phyloP scores from a whole-genome alignment of 1,284 basidiomycete species.

The Rhodotorula sp. region DNA sequence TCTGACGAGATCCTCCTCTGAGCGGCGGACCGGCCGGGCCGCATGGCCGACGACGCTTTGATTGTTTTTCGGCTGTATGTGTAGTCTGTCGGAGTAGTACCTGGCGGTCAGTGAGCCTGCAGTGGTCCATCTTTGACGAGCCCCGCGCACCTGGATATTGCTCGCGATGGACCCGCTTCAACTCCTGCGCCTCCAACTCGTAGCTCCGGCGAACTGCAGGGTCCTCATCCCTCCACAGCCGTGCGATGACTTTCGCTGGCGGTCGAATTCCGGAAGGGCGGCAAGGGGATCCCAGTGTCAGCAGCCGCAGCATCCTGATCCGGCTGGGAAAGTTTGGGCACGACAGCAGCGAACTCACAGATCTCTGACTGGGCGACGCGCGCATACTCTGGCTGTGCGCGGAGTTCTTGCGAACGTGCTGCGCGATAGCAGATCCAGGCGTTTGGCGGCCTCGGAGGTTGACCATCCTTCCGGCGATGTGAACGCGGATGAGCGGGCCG shows the following conservation, averaged over 20 bases:
- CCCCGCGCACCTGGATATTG: constrained; percentile 15
- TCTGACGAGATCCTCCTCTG: no score
- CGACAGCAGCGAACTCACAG: neutral
- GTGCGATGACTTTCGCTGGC: constrained; percentile 16
- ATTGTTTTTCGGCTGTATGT: neutral
- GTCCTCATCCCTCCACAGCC: constrained; percentile 19
- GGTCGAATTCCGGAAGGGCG: no score
- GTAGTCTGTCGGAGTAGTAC: neutral
- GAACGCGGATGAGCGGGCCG: neutral
- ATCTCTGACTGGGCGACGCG: constrained; percentile 25
- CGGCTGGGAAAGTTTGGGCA: no score
- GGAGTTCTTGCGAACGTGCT: constrained; percentile 14
- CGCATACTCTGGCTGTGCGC: neutral
- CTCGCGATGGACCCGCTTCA: constrained; percentile 15
- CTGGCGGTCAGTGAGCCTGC: neutral
- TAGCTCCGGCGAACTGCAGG: constrained; percentile 14
- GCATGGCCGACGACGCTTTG: neutral
- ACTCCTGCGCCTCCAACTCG: constrained; percentile 9
- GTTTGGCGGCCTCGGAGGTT: constrained; percentile 23
- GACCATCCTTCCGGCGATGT: neutral
- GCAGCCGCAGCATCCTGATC: no score
- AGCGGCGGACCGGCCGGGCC: no score
- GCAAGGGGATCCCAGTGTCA: no score
- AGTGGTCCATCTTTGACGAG: neutral
- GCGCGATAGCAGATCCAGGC: constrained; percentile 34